phyloP scores from a whole-genome alignment of 2,329 filamentous ascomycete genomes.

The Fusarium sp. region DNA sequence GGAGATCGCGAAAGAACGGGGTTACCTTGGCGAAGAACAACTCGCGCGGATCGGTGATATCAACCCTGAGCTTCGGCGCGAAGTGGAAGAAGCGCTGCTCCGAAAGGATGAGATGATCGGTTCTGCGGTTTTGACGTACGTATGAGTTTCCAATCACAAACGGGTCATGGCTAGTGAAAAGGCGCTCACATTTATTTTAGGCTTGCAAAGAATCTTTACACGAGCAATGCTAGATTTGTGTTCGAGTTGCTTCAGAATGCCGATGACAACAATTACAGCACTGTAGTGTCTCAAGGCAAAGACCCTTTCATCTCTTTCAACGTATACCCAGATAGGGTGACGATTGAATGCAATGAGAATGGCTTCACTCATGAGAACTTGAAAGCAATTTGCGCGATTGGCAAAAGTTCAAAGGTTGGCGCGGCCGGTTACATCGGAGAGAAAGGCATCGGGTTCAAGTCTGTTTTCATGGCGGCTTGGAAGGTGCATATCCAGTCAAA shows the following conservation, averaged over 20 bases:
- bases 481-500: slow-evolving; percentile 60
- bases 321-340: slow-evolving; percentile 53
- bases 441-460: slow-evolving; percentile 66
- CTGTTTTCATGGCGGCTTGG: slow-evolving; percentile 61
- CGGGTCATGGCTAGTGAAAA: neutral
- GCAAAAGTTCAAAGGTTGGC: slow-evolving; percentile 59
- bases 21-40: slow-evolving; percentile 40
- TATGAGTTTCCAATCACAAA: neutral
- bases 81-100: slow-evolving; percentile 42
- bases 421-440: slow-evolving; percentile 61
- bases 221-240: slow-evolving; percentile 60
- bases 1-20: slow-evolving; percentile 41
- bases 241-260: slow-evolving; percentile 68
- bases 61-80: slow-evolving; percentile 30
- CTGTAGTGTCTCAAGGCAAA: slow-evolving; percentile 25
- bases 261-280: slow-evolving; percentile 61
- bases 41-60: slow-evolving; percentile 35
- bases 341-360: slow-evolving; percentile 64
- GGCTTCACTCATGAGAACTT: slow-evolving; percentile 60
- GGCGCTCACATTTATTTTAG: slow-evolving; percentile 43
- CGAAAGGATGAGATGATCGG: slow-evolving; percentile 44
- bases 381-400: slow-evolving; percentile 59
- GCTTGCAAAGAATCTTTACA: slow-evolving; percentile 58
- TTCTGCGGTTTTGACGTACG: slow-evolving; percentile 42
- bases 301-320: slow-evolving; percentile 53